Conservation (phyloP, 768 basidiomycete species). For the Boletus subparvulus region DNA sequence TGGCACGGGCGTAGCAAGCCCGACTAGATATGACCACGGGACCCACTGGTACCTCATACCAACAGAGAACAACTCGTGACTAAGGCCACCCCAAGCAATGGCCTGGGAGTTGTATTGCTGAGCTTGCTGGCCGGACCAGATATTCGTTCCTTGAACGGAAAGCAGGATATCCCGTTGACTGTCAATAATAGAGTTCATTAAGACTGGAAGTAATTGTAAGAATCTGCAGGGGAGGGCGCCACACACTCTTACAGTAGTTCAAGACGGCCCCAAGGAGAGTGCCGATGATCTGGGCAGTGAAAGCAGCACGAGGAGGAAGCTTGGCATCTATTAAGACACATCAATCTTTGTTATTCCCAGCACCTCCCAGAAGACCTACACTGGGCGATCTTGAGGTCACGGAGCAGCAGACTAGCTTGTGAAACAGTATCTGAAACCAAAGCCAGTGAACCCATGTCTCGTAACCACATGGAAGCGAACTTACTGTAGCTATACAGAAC, state of each 20-base stretch:
- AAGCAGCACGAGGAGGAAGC: slow-evolving; percentile 63
- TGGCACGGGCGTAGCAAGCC: slow-evolving; percentile 38
- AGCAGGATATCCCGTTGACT: slow-evolving; percentile 50
- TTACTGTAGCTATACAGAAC: slow-evolving; percentile 48
- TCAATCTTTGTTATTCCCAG: slow-evolving; percentile 37
- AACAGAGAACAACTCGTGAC: slow-evolving; percentile 33
- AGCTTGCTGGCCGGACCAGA: slow-evolving; percentile 34
- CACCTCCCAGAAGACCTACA: slow-evolving; percentile 6
- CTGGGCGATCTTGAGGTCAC: slow-evolving; percentile 51
- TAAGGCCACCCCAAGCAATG: slow-evolving; percentile 41
- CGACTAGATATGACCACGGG: slow-evolving; percentile 34
- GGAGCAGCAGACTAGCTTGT: slow-evolving; percentile 52
- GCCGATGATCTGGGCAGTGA: slow-evolving; percentile 56
- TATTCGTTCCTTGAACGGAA: slow-evolving; percentile 51
- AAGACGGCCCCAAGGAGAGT: slow-evolving; percentile 52
- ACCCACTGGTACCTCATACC: slow-evolving; percentile 40
- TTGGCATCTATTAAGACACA: slow-evolving; percentile 37
- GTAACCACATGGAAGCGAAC: slow-evolving; percentile 1
- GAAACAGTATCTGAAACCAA: slow-evolving; percentile 45
- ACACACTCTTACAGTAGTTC: slow-evolving; percentile 39
- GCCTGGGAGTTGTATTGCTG: slow-evolving; percentile 35
- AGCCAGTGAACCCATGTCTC: slow-evolving; percentile 40
- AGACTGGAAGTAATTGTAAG: slow-evolving; percentile 37
- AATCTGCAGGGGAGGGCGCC: neutral
- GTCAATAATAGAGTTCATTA: slow-evolving; percentile 61